Evolutionary conservation across 2,329 filamentous ascomycete genomes (phyloP), one percentile per base, ranked within the genome.

Genomic region (Ophiocordyceps camponoti-rufipedis): DNA sequence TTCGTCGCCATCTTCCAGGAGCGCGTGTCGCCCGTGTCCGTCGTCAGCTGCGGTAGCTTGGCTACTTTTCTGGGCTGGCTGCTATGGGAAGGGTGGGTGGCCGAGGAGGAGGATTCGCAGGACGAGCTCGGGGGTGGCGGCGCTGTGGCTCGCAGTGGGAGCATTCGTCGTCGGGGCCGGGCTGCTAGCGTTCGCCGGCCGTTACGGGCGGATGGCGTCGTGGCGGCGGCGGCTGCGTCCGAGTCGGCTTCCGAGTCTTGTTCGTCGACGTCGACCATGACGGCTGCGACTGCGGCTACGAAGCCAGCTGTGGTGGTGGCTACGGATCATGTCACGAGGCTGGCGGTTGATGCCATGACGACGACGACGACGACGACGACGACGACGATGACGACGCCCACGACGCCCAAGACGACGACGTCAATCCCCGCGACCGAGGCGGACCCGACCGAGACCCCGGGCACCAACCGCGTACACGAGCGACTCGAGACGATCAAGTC

Each of bases 1-100:
- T 98, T 98, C 58, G 80, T 88, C 14, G 86, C 80, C 45, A 98
- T 98, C 49, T 84, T 84, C 53, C 79, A 89, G 54, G 80, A 88
- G 53, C 77, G 86, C 38, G 78, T 95, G n/a, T 87, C 83, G 32
- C 88, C 89, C 2, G 78, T 93, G n/a, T 80, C 85, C 1, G 80
- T 96, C 4, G 87, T 93, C 12, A 81, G 83, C 51, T 87, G 82
- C 72, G 84, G 85, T 42, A 94, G 81, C 55, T 69, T 85, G 40
- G 80, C 80, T 18, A 95, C 89, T 0, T 78, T 93, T 38, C 62
- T 89, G 16, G 88, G 88, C 13, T 98, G 89, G 89, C 67, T 86
- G 14, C 61, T 95, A 9, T 94, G 88, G 83, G 89, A 96, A 55
- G 78, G 76, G 57, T 96, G 89, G 91, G 76, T 91, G 46, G 79